phyloP scores from a whole-genome alignment of 257 asterid species.

The Galeopsis tetrahit region DNA sequence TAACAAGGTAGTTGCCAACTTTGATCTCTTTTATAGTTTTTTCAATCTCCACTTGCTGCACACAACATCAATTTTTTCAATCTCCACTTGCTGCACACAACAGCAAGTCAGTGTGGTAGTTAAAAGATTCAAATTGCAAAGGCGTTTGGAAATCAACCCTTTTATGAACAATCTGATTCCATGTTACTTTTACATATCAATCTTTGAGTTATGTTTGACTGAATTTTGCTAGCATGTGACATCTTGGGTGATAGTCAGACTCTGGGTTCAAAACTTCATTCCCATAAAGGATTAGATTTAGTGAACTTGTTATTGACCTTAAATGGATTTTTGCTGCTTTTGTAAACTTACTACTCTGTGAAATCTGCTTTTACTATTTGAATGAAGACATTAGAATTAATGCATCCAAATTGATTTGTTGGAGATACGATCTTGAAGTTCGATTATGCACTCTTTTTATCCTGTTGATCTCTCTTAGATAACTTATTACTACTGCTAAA shows the following conservation, averaged over 20 bases:
- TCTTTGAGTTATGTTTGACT: not conserved
- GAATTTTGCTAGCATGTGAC: slow-evolving; percentile 10
- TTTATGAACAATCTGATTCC: not conserved
- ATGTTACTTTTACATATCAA: not conserved
- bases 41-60: not conserved
- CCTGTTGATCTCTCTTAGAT: slow-evolving; percentile 4
- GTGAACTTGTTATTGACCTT: not conserved
- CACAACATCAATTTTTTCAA: not conserved
- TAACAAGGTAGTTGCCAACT: not conserved
- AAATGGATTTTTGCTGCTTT: not conserved
- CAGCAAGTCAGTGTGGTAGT: not conserved
- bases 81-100: not conserved
- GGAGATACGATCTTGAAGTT: slow-evolving; percentile 15
- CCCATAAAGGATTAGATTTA: slow-evolving; percentile 16
- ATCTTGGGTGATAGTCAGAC: not conserved
- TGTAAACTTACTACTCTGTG: not conserved
- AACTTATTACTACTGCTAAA: not conserved
- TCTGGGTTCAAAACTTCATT: not conserved
- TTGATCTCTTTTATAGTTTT: not conserved
- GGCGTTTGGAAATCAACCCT: not conserved
- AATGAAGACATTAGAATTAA: slow-evolving; percentile 15
- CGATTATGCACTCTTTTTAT: not conserved
- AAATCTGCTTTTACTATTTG: not conserved
- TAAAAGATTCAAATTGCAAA: not conserved
- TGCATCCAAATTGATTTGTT: not conserved